These are phyloP conservation scores for Scalesia atractyloides DNA, from an alignment of 129 eudicot genomes.

Conservation along the genomic window DNA sequence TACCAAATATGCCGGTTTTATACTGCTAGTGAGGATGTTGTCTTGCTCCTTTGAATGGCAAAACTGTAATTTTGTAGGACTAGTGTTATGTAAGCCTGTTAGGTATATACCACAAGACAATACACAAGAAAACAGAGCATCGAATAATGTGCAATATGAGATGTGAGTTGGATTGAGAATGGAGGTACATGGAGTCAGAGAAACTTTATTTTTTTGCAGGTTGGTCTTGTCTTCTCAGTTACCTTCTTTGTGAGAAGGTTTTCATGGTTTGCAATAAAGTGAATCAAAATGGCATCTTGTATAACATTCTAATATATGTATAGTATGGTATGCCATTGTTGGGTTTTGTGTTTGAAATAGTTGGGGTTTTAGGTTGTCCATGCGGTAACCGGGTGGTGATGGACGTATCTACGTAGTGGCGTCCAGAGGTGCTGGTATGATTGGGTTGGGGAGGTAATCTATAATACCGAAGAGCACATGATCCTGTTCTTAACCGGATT, in stretches of 20 bases:
- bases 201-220: not conserved
- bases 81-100: not conserved
- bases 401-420: not conserved
- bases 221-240: conserved; percentile 3
- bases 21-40: conserved; percentile 2
- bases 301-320: not conserved
- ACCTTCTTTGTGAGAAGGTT: not conserved
- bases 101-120: not conserved
- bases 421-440: not conserved
- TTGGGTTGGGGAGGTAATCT: not conserved
- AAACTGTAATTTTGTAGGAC: conserved; percentile 11
- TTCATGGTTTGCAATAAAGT: not conserved
- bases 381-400: not conserved
- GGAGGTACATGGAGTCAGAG: not conserved
- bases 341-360: not conserved
- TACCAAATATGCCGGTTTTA: not conserved
- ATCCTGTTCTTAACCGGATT: not conserved
- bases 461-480: not conserved
- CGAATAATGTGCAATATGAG: not conserved
- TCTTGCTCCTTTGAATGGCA: not conserved
- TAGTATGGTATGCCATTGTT: not conserved
- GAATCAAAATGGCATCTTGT: not conserved
- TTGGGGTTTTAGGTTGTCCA: not conserved
- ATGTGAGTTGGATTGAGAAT: not conserved
- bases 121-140: not conserved